phyloP scores from a whole-genome alignment of 495 filamentous ascomycete genomes.

The Penicillium steckii region DNA sequence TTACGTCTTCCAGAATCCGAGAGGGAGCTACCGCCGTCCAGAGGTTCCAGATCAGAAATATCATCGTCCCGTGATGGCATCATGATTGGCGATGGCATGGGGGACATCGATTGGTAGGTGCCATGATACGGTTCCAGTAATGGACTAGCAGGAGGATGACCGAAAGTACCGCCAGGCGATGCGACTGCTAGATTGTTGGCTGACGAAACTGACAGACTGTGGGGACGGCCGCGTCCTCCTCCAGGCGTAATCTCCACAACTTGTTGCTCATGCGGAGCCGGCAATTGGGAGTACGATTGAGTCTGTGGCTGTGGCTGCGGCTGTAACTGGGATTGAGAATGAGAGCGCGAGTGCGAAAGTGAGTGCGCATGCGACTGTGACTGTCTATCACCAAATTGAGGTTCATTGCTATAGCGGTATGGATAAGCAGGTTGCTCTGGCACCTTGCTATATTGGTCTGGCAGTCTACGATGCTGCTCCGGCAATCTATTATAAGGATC shows the following conservation, averaged over 20 bases:
- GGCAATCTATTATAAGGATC: not conserved
- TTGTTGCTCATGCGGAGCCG: conserved; percentile 29
- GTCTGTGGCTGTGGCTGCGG: too few relatives aligned
- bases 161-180: conserved; percentile 19
- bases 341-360: conserved; percentile 1
- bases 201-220: conserved; percentile 42
- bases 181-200: conserved; percentile 35
- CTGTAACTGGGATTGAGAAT: conserved; percentile 6
- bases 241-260: conserved; percentile 44
- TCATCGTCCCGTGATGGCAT: conserved; percentile 46
- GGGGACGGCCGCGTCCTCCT: conserved; percentile 30
- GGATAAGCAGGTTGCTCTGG: conserved; percentile 18
- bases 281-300: conserved; percentile 20
- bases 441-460: not conserved
- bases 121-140: conserved; percentile 91
- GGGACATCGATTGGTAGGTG: conserved; percentile 92
- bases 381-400: conserved; percentile 16
- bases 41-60: conserved; percentile 48
- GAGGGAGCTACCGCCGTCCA: conserved; percentile 29
- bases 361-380: conserved; percentile 15
- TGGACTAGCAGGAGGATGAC: conserved; percentile 69
- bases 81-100: conserved; percentile 80
- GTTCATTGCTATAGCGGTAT: conserved; percentile 19
- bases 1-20: conserved; percentile 36
- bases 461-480: conserved; percentile 18